phyloP scores from a whole-genome alignment of 2,329 filamentous ascomycete species.

The Scortechinia acanthostroma region DNA sequence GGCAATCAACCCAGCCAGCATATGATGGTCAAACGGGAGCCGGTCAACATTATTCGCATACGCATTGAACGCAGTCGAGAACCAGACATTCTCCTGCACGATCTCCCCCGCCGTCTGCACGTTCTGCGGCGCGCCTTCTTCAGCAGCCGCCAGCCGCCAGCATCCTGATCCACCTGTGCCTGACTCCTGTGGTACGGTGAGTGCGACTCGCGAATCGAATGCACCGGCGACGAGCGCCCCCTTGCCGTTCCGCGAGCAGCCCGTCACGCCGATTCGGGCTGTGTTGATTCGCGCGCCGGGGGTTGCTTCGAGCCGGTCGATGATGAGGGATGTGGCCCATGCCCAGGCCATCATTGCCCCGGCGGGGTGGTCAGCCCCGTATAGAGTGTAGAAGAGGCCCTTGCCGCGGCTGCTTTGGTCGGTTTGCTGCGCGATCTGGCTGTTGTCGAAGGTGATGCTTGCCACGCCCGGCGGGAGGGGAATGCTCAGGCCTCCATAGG shows the following conservation, averaged over 20 bases:
- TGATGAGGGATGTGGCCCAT: conserved; percentile 52
- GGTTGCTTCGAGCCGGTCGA: conserved; percentile 46
- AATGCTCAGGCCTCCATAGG: too few relatives aligned
- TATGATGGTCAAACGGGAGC: conserved; percentile 49
- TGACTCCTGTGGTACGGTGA: conserved; percentile 56
- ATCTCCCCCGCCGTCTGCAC: conserved; percentile 54
- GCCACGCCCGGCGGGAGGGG: conserved; percentile 45
- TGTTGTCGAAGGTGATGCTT: conserved; percentile 50
- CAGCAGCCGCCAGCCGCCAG: conserved; percentile 44
- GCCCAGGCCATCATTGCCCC: conserved; percentile 55
- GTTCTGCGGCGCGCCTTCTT: conserved; percentile 42
- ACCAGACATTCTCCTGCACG: conserved; percentile 56
- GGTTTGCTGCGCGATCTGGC: conserved; percentile 43
- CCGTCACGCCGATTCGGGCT: conserved; percentile 44
- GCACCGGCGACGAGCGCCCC: conserved; percentile 55
- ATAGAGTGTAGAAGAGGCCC: conserved; percentile 52
- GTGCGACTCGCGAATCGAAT: conserved; percentile 46
- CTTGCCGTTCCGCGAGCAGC: conserved; percentile 59
- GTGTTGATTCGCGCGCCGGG: conserved; percentile 36
- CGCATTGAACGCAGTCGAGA: conserved; percentile 43
- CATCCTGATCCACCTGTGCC: conserved; percentile 53
- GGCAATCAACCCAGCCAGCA: conserved; percentile 45
- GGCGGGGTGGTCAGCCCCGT: conserved; percentile 43
- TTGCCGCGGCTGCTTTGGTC: conserved; percentile 37
- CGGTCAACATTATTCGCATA: conserved; percentile 35